Conservation (phyloP, 257 asterid species). For the Thymus mandschuricus region DNA sequence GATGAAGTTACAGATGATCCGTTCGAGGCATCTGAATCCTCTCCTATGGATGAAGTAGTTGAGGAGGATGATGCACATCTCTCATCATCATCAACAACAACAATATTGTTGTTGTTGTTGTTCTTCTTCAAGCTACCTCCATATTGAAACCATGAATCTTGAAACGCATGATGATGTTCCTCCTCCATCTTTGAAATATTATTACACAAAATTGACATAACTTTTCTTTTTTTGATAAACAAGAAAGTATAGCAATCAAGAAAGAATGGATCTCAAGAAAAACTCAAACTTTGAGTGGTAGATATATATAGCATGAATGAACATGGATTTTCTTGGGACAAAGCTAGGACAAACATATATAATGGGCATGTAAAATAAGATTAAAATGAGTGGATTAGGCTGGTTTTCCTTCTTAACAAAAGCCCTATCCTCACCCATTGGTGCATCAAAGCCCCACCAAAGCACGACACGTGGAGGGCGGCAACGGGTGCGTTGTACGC, state of each 20-base stretch:
- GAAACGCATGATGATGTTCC: constrained; percentile 33
- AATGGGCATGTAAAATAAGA: constrained; percentile 28
- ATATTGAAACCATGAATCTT: constrained; percentile 49
- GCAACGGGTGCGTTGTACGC: neutral
- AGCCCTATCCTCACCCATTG: constrained; percentile 8
- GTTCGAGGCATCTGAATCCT: constrained; percentile 57
- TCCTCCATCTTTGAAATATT: constrained; percentile 42
- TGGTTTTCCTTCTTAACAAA: constrained; percentile 34
- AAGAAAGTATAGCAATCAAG: neutral
- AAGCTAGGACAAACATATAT: constrained; percentile 31
- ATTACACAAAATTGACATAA: neutral
- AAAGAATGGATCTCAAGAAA: constrained; percentile 15
- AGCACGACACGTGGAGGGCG: constrained; percentile 39
- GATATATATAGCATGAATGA: constrained; percentile 21
- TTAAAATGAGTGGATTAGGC: constrained; percentile 44
- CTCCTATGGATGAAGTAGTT: constrained; percentile 44
- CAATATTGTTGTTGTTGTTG: neutral
- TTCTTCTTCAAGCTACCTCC: constrained; percentile 20
- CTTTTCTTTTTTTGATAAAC: neutral
- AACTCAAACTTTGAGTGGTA: neutral
- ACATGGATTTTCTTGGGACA: constrained; percentile 32
- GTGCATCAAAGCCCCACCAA: constrained; percentile 24
- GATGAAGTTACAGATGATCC: constrained; percentile 50
- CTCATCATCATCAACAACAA: constrained; percentile 13
- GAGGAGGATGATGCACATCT: constrained; percentile 45